Evolutionary conservation across 2,329 filamentous ascomycete species (phyloP), one percentile per base, ranked within the genome.

Genomic region (Setomelanomma holmii): DNA sequence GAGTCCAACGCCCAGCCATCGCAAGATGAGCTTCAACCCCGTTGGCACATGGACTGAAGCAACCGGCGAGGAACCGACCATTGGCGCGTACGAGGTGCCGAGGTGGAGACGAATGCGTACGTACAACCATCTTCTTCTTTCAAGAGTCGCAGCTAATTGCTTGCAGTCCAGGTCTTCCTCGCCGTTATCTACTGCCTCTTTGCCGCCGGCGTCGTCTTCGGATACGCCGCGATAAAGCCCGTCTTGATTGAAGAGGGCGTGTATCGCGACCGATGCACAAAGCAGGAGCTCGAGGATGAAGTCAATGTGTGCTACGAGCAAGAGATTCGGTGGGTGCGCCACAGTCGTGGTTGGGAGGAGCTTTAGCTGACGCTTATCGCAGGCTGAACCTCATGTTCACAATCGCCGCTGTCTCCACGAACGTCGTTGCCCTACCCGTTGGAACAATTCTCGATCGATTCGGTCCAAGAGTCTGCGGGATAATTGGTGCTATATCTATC

Each of bases 331-430:
- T 72, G 22, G 35, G 60, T 59, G 20, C 4, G 11, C 5, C n/a
- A 10, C 11, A 87, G 92, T 30, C 69, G 86, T 86, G 2, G 87
- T 90, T 8, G 93, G 92, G 72, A 79, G 20, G 7, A 4, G 45
- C 50, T 36, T 30, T 30, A 5, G 38, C 53, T 63, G 40, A 63
- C 34, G 27, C 22, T 33, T 30, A 35, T 41, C 81, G 84, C 84
- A 81, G 80, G 53, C 82, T 96, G 50, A 96, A 96, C 72, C 79
- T 96, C 61, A 96, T 96, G 90, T 96, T 96, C 79, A 96, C 91
- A 5, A 84, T 92, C 35, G 92, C 92, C 11, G 92, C 91, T 12
- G 91, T 96, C 8, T 89, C 85, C 5, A 96, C 92, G 34, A 96
- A 96, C 66, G 89, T 96, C 11, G 90, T 87, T 35, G 92, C 93